Evolutionary conservation across 495 filamentous ascomycete genomes (phyloP).

Genomic region (Hypoxylon subgilvum): DNA sequence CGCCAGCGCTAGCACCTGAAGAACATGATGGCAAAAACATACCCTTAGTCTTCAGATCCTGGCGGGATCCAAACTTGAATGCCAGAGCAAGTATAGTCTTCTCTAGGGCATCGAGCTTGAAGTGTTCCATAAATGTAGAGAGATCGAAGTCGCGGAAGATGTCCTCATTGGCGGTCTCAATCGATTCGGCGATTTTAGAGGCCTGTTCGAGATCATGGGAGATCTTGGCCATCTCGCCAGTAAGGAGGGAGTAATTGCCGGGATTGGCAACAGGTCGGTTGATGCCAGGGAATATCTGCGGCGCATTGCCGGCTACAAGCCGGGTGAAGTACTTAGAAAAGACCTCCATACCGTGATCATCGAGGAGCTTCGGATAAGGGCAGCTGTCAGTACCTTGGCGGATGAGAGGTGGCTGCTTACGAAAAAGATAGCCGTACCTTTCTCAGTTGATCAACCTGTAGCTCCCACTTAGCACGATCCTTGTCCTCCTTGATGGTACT

Average conservation of each 20-base stretch:
- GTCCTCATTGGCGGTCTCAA: constrained; percentile 82
- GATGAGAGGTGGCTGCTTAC: no score
- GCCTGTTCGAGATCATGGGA: constrained; percentile 79
- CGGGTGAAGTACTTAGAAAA: constrained; percentile 91
- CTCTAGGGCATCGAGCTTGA: constrained; percentile 83
- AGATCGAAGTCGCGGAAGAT: constrained; percentile 94
- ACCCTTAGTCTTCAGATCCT: constrained; percentile 91
- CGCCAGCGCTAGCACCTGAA: constrained; percentile 11
- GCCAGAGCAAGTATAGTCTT: constrained; percentile 89
- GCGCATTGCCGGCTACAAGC: constrained; percentile 80
- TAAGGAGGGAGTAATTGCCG: constrained; percentile 80
- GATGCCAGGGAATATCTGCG: constrained; percentile 79
- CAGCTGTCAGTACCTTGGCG: no score
- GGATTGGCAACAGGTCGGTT: constrained; percentile 73
- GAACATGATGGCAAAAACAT: constrained; percentile 22
- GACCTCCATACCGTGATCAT: constrained; percentile 97
- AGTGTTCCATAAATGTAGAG: constrained; percentile 89
- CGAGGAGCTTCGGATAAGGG: constrained; percentile 71
- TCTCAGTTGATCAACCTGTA: constrained; percentile 85
- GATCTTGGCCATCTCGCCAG: constrained; percentile 84
- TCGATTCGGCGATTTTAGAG: constrained; percentile 87
- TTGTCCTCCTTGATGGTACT: constrained; percentile 92
- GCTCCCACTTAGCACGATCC: constrained; percentile 92
- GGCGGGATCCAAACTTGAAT: constrained; percentile 77
- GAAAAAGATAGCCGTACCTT: constrained; percentile 65